These are phyloP conservation scores for Sarcomyxa edulis DNA, from an alignment of 768 basidiomycete species.

Conservation along the genomic window DNA sequence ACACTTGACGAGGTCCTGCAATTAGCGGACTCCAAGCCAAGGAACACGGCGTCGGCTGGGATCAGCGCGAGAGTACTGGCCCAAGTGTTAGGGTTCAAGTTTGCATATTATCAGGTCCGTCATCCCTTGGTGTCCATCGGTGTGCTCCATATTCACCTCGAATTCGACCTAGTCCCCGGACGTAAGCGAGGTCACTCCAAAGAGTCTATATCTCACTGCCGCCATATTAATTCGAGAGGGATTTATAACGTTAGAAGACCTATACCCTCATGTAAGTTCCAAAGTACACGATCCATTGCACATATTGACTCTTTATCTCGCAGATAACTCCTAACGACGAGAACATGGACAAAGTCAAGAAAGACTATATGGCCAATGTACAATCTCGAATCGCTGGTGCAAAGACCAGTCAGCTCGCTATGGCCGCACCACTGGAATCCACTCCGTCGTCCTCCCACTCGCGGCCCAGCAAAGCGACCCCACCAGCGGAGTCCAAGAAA, in stretches of 20 bases:
- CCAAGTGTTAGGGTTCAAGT: constrained; percentile 98
- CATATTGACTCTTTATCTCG: constrained; percentile 14
- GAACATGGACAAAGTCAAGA: constrained; percentile 64
- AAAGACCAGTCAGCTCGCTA: constrained; percentile 71
- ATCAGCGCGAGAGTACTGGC: constrained; percentile 61
- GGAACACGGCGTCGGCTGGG: constrained; percentile 13
- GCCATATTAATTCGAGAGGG: constrained; percentile 89
- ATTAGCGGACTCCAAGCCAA: constrained; percentile 40
- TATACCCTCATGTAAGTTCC: constrained; percentile 83
- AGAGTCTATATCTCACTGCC: constrained; percentile 72
- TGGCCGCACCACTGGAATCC: constrained; percentile 78
- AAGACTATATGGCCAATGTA: constrained; percentile 61
- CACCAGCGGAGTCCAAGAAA: constrained; percentile 37
- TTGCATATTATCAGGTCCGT: constrained; percentile 80
- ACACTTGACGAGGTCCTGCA: constrained; percentile 61
- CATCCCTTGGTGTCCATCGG: constrained; percentile 14
- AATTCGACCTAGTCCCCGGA: constrained; percentile 42
- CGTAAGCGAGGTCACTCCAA: constrained; percentile 56
- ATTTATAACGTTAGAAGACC: constrained; percentile 79
- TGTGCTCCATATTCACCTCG: constrained; percentile 10
- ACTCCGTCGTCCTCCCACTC: constrained; percentile 30
- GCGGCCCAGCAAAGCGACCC: constrained; percentile 29
- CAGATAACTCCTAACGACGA: constrained; percentile 74
- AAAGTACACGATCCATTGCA: constrained; percentile 3
- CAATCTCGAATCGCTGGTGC: constrained; percentile 62